Percentiles rank a stretch among this genome's conserved stretches.
These are phyloP conservation scores for Xerocomus brunneocitrinus DNA, from an alignment of 768 basidiomycete species.

Conservation along the genomic window DNA sequence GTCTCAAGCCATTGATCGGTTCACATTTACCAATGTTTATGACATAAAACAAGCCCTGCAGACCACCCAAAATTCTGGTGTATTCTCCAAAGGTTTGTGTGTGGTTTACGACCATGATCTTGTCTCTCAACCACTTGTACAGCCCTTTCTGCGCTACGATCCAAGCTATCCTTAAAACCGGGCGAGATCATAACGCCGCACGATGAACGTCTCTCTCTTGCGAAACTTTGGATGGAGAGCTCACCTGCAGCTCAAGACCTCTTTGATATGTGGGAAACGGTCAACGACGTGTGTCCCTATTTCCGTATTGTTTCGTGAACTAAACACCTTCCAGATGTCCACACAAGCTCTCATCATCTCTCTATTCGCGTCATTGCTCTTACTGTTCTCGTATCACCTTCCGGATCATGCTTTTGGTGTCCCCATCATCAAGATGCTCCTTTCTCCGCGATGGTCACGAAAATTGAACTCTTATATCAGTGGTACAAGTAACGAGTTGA, in stretches of 20 bases:
- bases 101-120: background rate
- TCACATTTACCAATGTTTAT: conserved; percentile 15
- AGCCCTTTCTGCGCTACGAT: conserved; percentile 54
- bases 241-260: conserved; percentile 56
- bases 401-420: conserved; percentile 59
- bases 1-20: conserved; percentile 4
- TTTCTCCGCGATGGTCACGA: conserved; percentile 52
- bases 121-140: background rate
- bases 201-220: conserved; percentile 58
- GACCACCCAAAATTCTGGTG: conserved; percentile 9
- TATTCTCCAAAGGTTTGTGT: conserved; percentile 22
- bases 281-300: conserved; percentile 42
- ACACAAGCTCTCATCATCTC: conserved; percentile 44
- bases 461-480: conserved; percentile 60
- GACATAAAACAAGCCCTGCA: conserved; percentile 24
- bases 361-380: conserved; percentile 55
- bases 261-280: conserved; percentile 57
- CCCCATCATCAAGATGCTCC: conserved; percentile 56
- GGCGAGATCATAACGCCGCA: conserved; percentile 49
- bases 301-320: background rate
- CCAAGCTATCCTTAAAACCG: conserved; percentile 45
- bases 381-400: conserved; percentile 63
- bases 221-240: conserved; percentile 57
- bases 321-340: conserved; percentile 33
- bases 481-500: conserved; percentile 59